A percentile compares a stretch with the other conserved stretches of the same genome.
Evolutionary conservation across 2,329 filamentous ascomycete genomes (phyloP).

Genomic region (Trichocomaceae sp.): DNA sequence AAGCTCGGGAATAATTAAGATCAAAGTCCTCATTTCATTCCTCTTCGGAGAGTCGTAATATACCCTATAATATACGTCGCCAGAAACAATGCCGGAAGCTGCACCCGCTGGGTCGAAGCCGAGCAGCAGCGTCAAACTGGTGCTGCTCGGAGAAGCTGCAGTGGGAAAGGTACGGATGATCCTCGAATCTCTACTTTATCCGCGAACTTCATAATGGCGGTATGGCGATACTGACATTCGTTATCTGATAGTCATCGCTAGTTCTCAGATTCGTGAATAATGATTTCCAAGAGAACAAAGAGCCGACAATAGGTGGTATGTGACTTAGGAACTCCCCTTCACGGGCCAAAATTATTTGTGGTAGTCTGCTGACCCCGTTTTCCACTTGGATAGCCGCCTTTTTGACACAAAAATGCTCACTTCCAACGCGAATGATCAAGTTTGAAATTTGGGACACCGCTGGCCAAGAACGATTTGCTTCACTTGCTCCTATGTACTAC

Average conservation of each 20-base stretch:
- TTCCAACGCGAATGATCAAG: slow-evolving; percentile 70
- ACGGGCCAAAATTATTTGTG: neutral
- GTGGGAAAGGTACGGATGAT: slow-evolving; percentile 77
- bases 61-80: neutral
- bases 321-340: neutral
- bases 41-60: neutral
- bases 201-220: neutral
- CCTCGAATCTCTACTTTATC: neutral
- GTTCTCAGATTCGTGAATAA: slow-evolving; percentile 99
- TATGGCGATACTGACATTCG: slow-evolving; percentile 14
- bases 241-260: slow-evolving; percentile 70
- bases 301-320: slow-evolving; percentile 94
- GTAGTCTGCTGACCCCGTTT: neutral
- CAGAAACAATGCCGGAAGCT: slow-evolving; percentile 60
- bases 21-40: neutral
- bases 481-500: slow-evolving; percentile 98
- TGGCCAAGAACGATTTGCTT: slow-evolving; percentile 94
- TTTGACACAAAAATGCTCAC: slow-evolving; percentile 96
- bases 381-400: slow-evolving; percentile 65
- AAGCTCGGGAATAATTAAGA: neutral
- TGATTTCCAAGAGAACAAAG: slow-evolving; percentile 99
- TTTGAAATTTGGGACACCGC: slow-evolving; percentile 98
- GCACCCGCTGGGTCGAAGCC: slow-evolving; percentile 64
- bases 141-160: slow-evolving; percentile 92
- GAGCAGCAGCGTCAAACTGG: slow-evolving; percentile 99